Evolutionary conservation across 2,329 filamentous ascomycete species (phyloP), one percentile per base, ranked within the genome.

Genomic region (Phyllachora maydis): DNA sequence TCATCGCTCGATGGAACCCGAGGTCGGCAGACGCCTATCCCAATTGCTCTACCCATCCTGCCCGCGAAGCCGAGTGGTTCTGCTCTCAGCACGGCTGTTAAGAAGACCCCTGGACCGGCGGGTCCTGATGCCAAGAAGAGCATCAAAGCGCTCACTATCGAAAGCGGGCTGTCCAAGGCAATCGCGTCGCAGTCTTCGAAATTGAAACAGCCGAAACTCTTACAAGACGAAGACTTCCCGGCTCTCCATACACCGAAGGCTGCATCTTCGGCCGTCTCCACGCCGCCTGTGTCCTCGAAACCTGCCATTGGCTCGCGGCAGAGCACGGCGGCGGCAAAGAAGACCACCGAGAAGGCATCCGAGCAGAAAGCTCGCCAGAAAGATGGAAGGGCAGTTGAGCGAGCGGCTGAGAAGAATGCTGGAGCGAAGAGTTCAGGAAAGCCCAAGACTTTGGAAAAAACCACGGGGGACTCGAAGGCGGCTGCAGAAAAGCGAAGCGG

Each of bases 171-270:
- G 13, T 53, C 58, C 4, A 58, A 54, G 34, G 49, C 56, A 14
- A 52, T 53, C 16, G 46, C 49, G n/a, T 42, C 37, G 9, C 46
- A 49, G 31, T 32, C 39, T n/a, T n/a, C n/a, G n/a, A n/a, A n/a
- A n/a, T n/a, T n/a, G 3, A 45, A 45, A 27, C 28, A 38, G 9
- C 18, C 31, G 4, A 47, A 47, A 31, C 29, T 57, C 15, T 41
- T 69, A 21, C 56, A 66, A 28, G 61, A 68, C 13, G 65, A 71
- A 33, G 66, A 73, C 32, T 73, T 71, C 33, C 68, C 68, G 8
- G 57, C 64, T 3, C 45, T 72, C 5, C 52, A 60, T 29, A 47
- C 58, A 7, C 43, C 51, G 12, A 57, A 52, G 6, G 40, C 42
- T 20, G 46, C 50, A 18, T n/a, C n/a, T n/a, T n/a, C n/a, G n/a